These are phyloP conservation scores for Panus rudis DNA, from an alignment of 768 basidiomycete genomes.

Conservation along the genomic window DNA sequence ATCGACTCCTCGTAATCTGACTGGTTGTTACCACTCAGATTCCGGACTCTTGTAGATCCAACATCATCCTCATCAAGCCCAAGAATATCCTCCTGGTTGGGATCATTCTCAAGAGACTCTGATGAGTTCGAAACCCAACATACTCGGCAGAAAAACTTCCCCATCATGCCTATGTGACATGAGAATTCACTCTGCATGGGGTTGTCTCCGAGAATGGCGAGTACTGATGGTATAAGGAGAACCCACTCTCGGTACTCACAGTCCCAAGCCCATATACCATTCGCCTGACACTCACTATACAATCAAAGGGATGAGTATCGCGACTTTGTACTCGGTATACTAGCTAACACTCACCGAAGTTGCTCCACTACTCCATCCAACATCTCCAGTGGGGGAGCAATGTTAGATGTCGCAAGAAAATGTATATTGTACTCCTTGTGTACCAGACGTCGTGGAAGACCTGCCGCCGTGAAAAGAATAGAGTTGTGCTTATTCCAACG, in stretches of 20 bases:
- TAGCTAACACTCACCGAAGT: too few species aligned
- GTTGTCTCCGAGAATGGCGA: slow-evolving; percentile 33
- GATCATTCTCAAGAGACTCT: too few species aligned
- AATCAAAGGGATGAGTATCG: too few species aligned
- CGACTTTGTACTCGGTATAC: too few species aligned
- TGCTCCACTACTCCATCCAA: too few species aligned
- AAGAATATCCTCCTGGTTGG: too few species aligned
- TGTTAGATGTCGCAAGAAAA: slow-evolving; percentile 31
- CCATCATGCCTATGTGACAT: slow-evolving; percentile 34
- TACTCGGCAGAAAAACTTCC: slow-evolving; percentile 32
- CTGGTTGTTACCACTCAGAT: not conserved
- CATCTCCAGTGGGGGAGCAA: not conserved
- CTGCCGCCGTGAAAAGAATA: slow-evolving; percentile 31
- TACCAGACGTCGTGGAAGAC: slow-evolving; percentile 24
- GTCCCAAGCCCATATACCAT: not conserved
- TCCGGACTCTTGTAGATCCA: not conserved
- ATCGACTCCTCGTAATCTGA: too few species aligned
- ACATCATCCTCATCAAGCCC: not conserved
- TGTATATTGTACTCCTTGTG: slow-evolving; percentile 32
- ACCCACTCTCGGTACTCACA: not conserved
- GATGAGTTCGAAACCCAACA: slow-evolving; percentile 23
- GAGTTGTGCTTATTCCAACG: slow-evolving; percentile 42
- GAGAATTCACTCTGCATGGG: slow-evolving; percentile 40
- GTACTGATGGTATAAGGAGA: not conserved
- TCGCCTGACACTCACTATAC: too few species aligned